These are phyloP conservation scores for Aspergillus ibericus DNA, from an alignment of 2,329 filamentous ascomycete species.

Conservation along the genomic window DNA sequence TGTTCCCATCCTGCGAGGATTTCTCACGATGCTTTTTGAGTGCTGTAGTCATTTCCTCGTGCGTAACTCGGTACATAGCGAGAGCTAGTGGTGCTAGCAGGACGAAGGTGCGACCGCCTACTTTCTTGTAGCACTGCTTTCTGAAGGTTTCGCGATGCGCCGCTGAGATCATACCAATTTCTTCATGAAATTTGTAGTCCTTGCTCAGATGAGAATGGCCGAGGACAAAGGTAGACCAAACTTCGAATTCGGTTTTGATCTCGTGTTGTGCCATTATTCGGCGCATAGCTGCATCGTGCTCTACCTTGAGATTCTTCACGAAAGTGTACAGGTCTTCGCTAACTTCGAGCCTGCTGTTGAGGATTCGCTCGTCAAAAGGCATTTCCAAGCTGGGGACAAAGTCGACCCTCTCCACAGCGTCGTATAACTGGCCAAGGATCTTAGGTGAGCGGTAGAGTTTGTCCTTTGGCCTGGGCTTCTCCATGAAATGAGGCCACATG, in stretches of 20 bases:
- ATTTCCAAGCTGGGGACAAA: slow-evolving; percentile 72
- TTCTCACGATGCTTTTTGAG: slow-evolving; percentile 51
- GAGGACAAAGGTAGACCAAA: slow-evolving; percentile 84
- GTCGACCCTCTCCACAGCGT: slow-evolving; percentile 67
- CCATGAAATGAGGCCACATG: slow-evolving; percentile 85
- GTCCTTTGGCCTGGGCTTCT: slow-evolving; percentile 55
- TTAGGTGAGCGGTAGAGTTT: slow-evolving; percentile 66
- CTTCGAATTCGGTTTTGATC: slow-evolving; percentile 84
- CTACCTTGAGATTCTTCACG: slow-evolving; percentile 66
- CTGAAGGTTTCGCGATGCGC: slow-evolving; percentile 69
- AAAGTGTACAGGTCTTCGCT: slow-evolving; percentile 56
- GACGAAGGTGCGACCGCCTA: slow-evolving; percentile 60
- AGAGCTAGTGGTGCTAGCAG: slow-evolving; percentile 71
- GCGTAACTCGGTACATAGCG: slow-evolving; percentile 85
- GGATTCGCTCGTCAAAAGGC: slow-evolving; percentile 73
- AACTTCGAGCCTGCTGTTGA: slow-evolving; percentile 59
- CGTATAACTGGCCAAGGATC: slow-evolving; percentile 79
- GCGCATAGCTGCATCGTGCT: slow-evolving; percentile 75
- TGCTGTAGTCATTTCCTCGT: slow-evolving; percentile 65
- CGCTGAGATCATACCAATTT: slow-evolving; percentile 68
- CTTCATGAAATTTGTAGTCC: slow-evolving; percentile 86
- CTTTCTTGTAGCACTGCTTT: slow-evolving; percentile 63
- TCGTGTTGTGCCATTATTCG: slow-evolving; percentile 83
- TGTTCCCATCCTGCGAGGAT: slow-evolving; percentile 11
- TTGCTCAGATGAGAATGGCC: slow-evolving; percentile 68